phyloP scores from a whole-genome alignment of 257 asterid genomes.

The Petrea volubilis region DNA sequence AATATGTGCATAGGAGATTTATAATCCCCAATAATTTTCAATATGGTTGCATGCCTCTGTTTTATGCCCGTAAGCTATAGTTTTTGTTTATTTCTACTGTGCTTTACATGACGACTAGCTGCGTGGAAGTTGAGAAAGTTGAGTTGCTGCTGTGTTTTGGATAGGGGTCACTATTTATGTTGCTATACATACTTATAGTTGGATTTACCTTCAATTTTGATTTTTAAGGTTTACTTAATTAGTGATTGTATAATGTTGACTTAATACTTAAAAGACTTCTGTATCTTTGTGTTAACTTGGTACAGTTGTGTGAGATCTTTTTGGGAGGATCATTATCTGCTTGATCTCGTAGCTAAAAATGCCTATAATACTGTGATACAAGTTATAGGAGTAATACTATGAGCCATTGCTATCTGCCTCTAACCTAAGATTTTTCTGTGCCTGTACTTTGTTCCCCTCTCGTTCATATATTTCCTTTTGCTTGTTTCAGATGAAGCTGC shows the following conservation, averaged over 20 bases:
- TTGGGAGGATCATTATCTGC: background rate
- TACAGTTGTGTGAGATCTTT: background rate
- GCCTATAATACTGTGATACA: conserved; percentile 3
- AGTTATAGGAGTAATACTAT: background rate
- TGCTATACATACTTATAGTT: background rate
- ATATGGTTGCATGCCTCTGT: background rate
- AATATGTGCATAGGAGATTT: too few species aligned
- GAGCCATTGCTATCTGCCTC: background rate
- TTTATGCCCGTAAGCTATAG: background rate
- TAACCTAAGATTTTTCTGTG: background rate
- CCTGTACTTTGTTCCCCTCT: background rate
- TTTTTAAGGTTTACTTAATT: background rate
- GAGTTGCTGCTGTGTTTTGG: background rate
- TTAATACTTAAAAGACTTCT: background rate
- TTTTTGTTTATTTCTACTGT: too few species aligned
- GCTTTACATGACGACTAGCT: too few species aligned
- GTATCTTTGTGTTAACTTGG: background rate
- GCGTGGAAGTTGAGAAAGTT: too few species aligned
- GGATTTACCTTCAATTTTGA: background rate
- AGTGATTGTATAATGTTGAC: background rate
- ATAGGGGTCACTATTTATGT: background rate
- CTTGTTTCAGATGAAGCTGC: conserved; percentile 63
- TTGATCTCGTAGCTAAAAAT: background rate
- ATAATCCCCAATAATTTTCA: background rate
- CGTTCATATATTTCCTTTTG: background rate